phyloP scores from a whole-genome alignment of 1,139 yeast genomes.

The Petasospora fabianii region DNA sequence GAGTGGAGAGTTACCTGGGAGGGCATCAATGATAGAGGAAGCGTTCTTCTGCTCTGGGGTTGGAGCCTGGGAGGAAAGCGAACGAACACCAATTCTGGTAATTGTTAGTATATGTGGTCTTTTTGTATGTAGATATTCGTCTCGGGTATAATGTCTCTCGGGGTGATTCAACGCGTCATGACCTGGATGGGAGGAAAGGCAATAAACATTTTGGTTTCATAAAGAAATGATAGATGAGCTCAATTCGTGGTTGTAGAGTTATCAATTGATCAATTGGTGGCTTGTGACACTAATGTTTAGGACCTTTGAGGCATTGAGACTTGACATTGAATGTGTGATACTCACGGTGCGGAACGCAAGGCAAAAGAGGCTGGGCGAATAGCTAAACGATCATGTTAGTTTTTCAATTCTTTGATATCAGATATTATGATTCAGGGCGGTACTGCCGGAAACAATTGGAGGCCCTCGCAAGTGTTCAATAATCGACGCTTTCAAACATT shows the following conservation, averaged over 20 bases:
- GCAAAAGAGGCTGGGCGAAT: conserved; percentile 26
- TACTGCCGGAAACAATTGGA: too few relatives aligned
- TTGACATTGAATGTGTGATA: not conserved
- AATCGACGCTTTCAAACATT: too few relatives aligned
- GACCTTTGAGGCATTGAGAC: not conserved
- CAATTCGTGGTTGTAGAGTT: too few relatives aligned
- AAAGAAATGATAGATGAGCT: too few relatives aligned
- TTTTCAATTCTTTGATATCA: too few relatives aligned
- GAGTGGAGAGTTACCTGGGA: conserved; percentile 86
- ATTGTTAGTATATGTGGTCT: conserved; percentile 7
- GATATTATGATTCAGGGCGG: too few relatives aligned
- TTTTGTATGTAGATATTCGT: not conserved
- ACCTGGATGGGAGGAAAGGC: too few relatives aligned
- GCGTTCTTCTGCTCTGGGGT: conserved; percentile 91
- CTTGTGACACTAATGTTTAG: too few relatives aligned
- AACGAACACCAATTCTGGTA: conserved; percentile 51
- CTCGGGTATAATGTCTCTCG: not conserved
- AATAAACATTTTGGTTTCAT: too few relatives aligned
- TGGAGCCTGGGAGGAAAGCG: conserved; percentile 53
- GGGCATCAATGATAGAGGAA: conserved; percentile 78
- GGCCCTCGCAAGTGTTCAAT: too few relatives aligned
- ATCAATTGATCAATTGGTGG: not conserved
- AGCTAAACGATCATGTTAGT: conserved; percentile 14
- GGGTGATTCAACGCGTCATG: too few relatives aligned
- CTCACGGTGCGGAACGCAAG: conserved; percentile 22